phyloP scores from a whole-genome alignment of 2,329 filamentous ascomycete species.

The Akanthomyces muscarius region DNA sequence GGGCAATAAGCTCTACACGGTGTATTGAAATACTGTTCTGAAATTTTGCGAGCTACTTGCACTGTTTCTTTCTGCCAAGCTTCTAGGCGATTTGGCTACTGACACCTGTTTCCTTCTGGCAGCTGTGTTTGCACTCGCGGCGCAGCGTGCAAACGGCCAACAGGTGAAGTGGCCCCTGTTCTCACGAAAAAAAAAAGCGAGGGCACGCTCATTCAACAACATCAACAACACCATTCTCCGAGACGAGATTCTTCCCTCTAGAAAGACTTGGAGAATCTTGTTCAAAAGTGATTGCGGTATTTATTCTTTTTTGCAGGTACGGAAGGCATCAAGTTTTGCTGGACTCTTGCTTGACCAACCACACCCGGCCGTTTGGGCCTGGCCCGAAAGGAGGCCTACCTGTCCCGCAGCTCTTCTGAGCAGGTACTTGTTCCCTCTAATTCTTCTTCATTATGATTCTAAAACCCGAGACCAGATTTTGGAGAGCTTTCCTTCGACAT shows the following conservation, averaged over 20 bases:
- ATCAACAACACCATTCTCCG: neutral
- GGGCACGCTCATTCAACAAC: neutral
- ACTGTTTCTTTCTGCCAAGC: too few species aligned
- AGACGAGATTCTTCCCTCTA: neutral
- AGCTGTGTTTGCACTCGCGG: neutral
- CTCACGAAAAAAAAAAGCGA: neutral
- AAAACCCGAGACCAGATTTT: too few species aligned
- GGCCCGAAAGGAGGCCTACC: neutral
- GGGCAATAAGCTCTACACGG: too few species aligned
- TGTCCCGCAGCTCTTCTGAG: neutral
- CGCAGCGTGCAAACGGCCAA: neutral
- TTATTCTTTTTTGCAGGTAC: neutral
- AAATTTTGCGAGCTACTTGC: too few species aligned
- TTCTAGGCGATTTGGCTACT: too few species aligned
- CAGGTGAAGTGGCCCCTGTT: neutral
- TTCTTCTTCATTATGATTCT: too few species aligned
- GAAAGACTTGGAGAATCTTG: neutral
- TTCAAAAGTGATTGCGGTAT: neutral
- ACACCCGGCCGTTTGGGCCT: neutral
- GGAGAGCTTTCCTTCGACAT: neutral
- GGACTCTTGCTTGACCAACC: neutral
- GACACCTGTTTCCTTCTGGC: neutral
- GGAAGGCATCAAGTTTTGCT: neutral
- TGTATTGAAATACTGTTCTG: too few species aligned
- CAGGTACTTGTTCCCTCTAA: neutral